Evolutionary conservation across 495 filamentous ascomycete genomes (phyloP).

Genomic region (Podospora appendiculata): DNA sequence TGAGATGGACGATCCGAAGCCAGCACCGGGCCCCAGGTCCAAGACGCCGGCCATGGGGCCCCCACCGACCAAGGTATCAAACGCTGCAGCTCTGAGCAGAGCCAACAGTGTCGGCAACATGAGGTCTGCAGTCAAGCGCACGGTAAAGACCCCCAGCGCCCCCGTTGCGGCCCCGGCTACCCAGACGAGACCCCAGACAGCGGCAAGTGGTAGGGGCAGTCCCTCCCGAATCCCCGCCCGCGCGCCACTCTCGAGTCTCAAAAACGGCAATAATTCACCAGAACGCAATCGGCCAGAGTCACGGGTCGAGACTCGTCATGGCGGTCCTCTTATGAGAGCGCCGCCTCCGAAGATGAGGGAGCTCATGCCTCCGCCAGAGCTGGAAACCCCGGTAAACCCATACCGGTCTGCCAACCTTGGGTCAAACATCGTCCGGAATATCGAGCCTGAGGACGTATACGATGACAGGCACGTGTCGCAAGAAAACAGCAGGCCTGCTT

Average conservation of each 20-base stretch:
- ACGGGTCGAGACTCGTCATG: slow-evolving; percentile 19
- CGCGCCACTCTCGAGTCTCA: slow-evolving; percentile 70
- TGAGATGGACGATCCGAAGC: slow-evolving; percentile 53
- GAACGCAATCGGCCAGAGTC: slow-evolving; percentile 54
- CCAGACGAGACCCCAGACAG: slow-evolving; percentile 11
- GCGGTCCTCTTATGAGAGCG: slow-evolving; percentile 45
- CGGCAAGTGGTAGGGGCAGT: slow-evolving; percentile 34
- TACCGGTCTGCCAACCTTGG: slow-evolving; percentile 59
- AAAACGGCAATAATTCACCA: slow-evolving; percentile 75
- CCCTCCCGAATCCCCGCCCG: slow-evolving; percentile 81
- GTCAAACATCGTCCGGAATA: slow-evolving; percentile 63
- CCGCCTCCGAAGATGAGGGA: slow-evolving; percentile 90
- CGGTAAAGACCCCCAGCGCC: slow-evolving; percentile 59
- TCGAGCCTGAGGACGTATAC: slow-evolving; percentile 79
- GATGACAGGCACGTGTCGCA: slow-evolving; percentile 47
- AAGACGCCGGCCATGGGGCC: slow-evolving; percentile 68
- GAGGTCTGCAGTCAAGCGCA: slow-evolving; percentile 40
- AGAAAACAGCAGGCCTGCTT: slow-evolving; percentile 19
- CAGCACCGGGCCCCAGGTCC: slow-evolving; percentile 58
- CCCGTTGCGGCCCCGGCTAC: slow-evolving; percentile 21
- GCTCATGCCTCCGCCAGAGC: slow-evolving; percentile 55
- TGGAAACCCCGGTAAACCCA: slow-evolving; percentile 53
- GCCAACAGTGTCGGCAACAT: slow-evolving; percentile 32
- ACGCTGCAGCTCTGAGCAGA: slow-evolving; percentile 31
- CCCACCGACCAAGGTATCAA: slow-evolving; percentile 32